Base-by-base conservation (phyloP, 2,329 filamentous ascomycete genomes). In the Ustulina deusta region DNA sequence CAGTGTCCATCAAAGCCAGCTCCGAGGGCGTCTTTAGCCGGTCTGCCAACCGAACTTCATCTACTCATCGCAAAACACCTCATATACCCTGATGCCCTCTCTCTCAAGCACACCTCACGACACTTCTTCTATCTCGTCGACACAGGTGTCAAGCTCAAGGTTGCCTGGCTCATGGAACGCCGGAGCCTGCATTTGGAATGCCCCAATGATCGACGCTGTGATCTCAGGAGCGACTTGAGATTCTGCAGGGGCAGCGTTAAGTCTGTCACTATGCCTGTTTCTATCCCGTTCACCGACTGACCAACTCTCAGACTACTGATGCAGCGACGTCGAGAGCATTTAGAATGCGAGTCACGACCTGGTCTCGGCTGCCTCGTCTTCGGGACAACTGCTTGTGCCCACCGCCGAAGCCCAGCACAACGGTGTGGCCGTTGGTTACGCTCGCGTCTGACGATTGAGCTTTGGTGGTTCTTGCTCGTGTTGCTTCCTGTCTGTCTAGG, bases 1-100 rank as follows among this genome's bases (percentile, higher is more conserved):
- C 38, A 49, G 11, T 57, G 17, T n/a, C 22, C 15, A 20, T 11
- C 40, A n/a, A 48, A 49, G 13, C 38, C 42, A 11, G 32, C 15
- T 36, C 46, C 61, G 6, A 58, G 27, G n/a, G 67, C 61, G 27
- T 67, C 74, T n/a, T 74, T 90, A 38, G 81, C 84, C 76, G 78
- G 79, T 17, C 81, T 93, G 2, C 91, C 91, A 1, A 82, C 87
- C 0, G 91, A 93, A 73, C 82, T 93, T n/a, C 90, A 92, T 71
- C 76, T 90, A 1, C 83, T 87, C 57, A 89, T 93, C 63, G 81
- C 86, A 36, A 76, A 82, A 11, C 81, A 87, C 61, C 86, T 93
- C 66, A 85, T 85, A 36, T 93, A 93, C 69, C 91, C 91, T 0
- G 90, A 93, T 69, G 90, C 91, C 0, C 83, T 93, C 1, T 90